These are phyloP conservation scores for Apiospora koreana DNA, from an alignment of 2,329 filamentous ascomycete species.

Conservation along the genomic window DNA sequence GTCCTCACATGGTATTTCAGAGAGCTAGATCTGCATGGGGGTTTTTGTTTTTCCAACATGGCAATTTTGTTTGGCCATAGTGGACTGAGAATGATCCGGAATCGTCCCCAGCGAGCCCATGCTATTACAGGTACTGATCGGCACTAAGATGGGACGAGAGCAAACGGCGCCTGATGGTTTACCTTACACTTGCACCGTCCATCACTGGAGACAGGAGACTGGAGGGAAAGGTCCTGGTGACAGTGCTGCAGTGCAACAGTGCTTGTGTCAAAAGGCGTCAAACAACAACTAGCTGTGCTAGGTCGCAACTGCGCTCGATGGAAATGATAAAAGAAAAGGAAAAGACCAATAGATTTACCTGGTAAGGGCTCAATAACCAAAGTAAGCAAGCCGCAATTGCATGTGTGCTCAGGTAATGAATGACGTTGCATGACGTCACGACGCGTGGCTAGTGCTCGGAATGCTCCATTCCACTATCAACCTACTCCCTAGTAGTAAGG, in stretches of 20 bases:
- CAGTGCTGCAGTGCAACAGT: neutral
- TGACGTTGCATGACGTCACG: neutral
- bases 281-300: no score
- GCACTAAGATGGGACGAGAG: neutral
- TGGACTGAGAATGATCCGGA: neutral
- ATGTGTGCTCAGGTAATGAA: neutral
- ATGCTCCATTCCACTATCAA: no score
- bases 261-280: neutral
- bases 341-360: no score
- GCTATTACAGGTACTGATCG: neutral
- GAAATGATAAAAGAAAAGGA: no score
- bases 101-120: neutral
- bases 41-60: neutral
- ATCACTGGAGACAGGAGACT: neutral
- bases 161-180: neutral
- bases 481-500: no score
- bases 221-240: neutral
- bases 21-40: neutral
- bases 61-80: constrained; percentile 4
- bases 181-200: neutral
- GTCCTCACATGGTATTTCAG: neutral
- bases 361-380: no score
- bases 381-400: neutral
- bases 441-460: neutral
- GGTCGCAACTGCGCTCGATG: neutral